phyloP scores from a whole-genome alignment of 2,329 filamentous ascomycete species.

The Cercospora citrullina region DNA sequence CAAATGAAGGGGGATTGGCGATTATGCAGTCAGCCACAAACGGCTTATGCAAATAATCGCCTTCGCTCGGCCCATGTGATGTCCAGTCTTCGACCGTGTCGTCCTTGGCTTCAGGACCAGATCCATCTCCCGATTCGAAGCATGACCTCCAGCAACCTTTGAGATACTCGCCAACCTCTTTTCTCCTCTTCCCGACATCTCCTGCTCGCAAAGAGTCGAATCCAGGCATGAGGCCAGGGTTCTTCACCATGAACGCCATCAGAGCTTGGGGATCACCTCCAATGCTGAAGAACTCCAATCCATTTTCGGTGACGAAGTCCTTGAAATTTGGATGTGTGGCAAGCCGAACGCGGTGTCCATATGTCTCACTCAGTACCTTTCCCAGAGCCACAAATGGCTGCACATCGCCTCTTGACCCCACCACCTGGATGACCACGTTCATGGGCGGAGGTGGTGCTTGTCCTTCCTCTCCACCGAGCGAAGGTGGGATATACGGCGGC shows the following conservation, averaged over 20 bases:
- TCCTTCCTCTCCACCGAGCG: conserved; percentile 64
- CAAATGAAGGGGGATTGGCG: conserved; percentile 75
- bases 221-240: conserved; percentile 81
- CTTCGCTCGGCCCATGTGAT: conserved; percentile 36
- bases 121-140: conserved; percentile 73
- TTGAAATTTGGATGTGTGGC: conserved; percentile 53
- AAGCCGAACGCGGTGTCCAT: conserved; percentile 50
- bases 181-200: conserved; percentile 72
- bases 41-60: conserved; percentile 53
- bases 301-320: conserved; percentile 52
- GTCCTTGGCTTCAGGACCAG: conserved; percentile 40
- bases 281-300: conserved; percentile 54
- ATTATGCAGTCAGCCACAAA: conserved; percentile 85
- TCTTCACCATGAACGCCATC: conserved; percentile 85
- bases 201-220: conserved; percentile 74
- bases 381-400: conserved; percentile 54
- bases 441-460: conserved; percentile 53
- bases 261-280: conserved; percentile 52
- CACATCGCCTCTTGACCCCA: conserved; percentile 52
- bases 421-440: conserved; percentile 53
- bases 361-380: conserved; percentile 51
- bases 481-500: conserved; percentile 71
- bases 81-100: conserved; percentile 53
- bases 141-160: conserved; percentile 84
- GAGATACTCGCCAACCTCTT: conserved; percentile 76